Percentiles rank a stretch among this genome's conserved stretches.
These are phyloP conservation scores for Chrysophaeum taylorii DNA, from an alignment of 352 stramenopile species.

Conservation along the genomic window DNA sequence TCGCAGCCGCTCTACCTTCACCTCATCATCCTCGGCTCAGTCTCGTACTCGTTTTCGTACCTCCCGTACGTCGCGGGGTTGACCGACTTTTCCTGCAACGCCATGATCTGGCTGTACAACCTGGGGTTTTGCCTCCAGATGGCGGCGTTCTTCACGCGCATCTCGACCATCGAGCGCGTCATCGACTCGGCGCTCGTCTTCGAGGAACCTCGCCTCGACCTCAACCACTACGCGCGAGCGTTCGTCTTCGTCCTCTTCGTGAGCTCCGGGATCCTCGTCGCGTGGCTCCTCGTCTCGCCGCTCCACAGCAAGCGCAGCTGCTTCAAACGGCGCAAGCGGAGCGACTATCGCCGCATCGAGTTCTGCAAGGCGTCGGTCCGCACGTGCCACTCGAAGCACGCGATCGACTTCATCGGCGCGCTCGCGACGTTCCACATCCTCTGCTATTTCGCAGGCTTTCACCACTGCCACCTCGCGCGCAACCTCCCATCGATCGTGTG, in stretches of 20 bases:
- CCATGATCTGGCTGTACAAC: neutral
- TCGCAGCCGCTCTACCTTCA: neutral
- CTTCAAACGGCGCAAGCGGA: neutral
- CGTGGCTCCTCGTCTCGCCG: neutral
- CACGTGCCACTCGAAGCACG: neutral
- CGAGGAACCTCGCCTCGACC: no score
- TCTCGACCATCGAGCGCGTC: no score
- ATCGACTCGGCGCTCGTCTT: no score
- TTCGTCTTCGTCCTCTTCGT: no score
- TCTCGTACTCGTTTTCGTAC: neutral
- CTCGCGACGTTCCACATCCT: neutral
- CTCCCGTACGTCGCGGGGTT: neutral
- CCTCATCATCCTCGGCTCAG: neutral
- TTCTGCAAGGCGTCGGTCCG: neutral
- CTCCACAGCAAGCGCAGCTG: neutral
- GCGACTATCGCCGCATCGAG: neutral
- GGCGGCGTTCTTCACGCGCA: neutral
- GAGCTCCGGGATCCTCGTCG: neutral
- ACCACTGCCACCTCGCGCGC: neutral
- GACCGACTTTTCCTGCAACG: neutral
- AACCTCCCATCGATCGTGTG: neutral
- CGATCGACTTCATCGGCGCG: neutral
- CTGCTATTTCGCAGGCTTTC: neutral
- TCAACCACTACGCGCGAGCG: no score
- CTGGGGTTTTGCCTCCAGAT: neutral